Conservation (phyloP, 352 stramenopile species). For the Pythium dissimile region DNA sequence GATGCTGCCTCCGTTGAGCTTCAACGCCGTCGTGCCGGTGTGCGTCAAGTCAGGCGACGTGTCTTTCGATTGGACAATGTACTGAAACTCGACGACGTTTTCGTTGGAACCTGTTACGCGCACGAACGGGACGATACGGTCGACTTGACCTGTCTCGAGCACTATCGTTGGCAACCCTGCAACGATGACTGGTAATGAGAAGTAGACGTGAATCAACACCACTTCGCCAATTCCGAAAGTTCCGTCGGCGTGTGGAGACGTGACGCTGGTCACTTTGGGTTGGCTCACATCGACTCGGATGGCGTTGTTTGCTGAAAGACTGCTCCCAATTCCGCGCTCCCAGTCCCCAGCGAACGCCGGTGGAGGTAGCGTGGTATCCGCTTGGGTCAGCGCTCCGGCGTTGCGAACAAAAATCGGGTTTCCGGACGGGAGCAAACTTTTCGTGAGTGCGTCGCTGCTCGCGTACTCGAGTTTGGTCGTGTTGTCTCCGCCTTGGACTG, state of each 20-base stretch:
- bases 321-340: conserved; percentile 57
- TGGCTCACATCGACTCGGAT: conserved; percentile 52
- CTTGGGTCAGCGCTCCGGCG: conserved; percentile 22
- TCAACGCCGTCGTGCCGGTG: conserved; percentile 34
- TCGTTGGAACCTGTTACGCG: conserved; percentile 35
- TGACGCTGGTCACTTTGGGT: conserved; percentile 48
- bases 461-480: conserved; percentile 61
- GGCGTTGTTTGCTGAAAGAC: conserved; percentile 41
- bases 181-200: conserved; percentile 60
- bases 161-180: conserved; percentile 54
- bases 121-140: conserved; percentile 55
- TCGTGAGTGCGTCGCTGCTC: conserved; percentile 47
- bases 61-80: conserved; percentile 70
- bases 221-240: conserved; percentile 71
- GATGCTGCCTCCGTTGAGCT: conserved; percentile 57
- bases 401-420: conserved; percentile 38
- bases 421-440: conserved; percentile 28
- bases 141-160: conserved; percentile 57
- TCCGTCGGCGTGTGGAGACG: conserved; percentile 50
- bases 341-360: conserved; percentile 49
- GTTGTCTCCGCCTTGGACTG: conserved; percentile 53
- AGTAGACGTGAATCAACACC: conserved; percentile 72
- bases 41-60: conserved; percentile 69
- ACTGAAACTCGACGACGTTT: conserved; percentile 60
- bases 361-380: conserved; percentile 47